Base-by-base conservation (phyloP, 2,329 filamentous ascomycete genomes). In the Shiraia sp. region DNA sequence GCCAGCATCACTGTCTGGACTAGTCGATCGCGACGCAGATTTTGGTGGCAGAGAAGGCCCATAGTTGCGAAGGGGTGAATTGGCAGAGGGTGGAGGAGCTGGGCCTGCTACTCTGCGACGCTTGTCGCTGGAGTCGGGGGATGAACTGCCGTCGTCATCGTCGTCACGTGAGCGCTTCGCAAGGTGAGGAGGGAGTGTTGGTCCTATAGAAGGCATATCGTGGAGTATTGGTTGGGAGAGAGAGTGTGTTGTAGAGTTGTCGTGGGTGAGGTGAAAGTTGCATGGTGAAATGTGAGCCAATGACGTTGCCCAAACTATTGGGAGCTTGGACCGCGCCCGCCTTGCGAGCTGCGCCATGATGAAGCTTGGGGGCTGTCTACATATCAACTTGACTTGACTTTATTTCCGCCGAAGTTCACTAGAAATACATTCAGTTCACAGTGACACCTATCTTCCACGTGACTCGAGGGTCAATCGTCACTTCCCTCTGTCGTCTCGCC, bases 121-220 rank as follows among this genome's bases (percentile, higher is more conserved):
- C 65, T 81, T 80, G 46, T 75, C 71, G 49, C 66, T 65, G 14
- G 61, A 63, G 26, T 72, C 68, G 55, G 73, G 68, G 47, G 63
- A 64, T 6, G 65, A 49, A 56, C 63, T 68, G 68, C 66, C 41
- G 9, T 69, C 57, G 45, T 70, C 72, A 23, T 76, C 70, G 43
- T 71, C 67, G 51, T 76, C 54, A 66, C 71, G 71, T 76, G 81
- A 70, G 49, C 71, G 61, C 66, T 80, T 75, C 9, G 76, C 55
- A 29, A 86, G 76, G 48, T 87, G 82, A 4, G 86, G 78, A 10
- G 88, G 87, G 16, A 90, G 68, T 46, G 83, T 76, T 10, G 88
- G 87, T 4, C 87, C 86, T 60, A 88, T 83, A 24, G 81, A 82
- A 36, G 83, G 74, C 85, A 88, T 88, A 8, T 22, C 19, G 19